A percentile compares a stretch with the other conserved stretches of the same genome.
Conservation (phyloP, 2,329 filamentous ascomycete species). For the Trematosphaeria pertusa region DNA sequence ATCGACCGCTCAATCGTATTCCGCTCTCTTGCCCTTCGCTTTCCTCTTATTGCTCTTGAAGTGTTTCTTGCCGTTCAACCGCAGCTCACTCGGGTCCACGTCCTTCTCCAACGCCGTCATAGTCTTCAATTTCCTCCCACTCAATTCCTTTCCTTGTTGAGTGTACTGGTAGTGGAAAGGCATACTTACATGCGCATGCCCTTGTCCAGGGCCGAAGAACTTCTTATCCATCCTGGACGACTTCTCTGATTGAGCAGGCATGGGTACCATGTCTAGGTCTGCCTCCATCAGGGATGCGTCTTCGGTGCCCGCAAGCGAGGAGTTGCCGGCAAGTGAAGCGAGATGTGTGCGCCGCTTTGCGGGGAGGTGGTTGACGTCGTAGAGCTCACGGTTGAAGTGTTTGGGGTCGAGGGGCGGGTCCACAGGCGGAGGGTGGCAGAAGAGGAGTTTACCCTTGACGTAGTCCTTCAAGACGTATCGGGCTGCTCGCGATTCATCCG, state of each 20-base stretch:
- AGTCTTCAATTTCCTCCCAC: conserved; percentile 80
- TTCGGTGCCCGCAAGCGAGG: conserved; percentile 46
- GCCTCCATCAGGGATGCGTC: conserved; percentile 51
- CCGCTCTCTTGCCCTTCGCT: conserved; percentile 59
- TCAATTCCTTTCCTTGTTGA: conserved; percentile 82
- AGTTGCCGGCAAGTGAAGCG: conserved; percentile 52
- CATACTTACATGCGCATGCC: conserved; percentile 70
- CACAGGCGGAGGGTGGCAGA: conserved; percentile 83
- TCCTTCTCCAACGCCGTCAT: conserved; percentile 85
- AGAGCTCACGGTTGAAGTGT: conserved; percentile 89
- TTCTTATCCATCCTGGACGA: conserved; percentile 79
- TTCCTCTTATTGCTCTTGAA: conserved; percentile 79
- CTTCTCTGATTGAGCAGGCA: conserved; percentile 68
- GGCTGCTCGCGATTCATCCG: conserved; percentile 91
- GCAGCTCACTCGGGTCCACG: conserved; percentile 80
- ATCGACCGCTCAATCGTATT: conserved; percentile 47
- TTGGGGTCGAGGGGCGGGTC: conserved; percentile 69
- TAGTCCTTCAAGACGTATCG: conserved; percentile 95
- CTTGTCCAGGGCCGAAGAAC: conserved; percentile 79
- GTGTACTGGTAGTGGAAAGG: conserved; percentile 92
- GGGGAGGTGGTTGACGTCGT: conserved; percentile 82
- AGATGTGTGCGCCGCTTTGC: conserved; percentile 77
- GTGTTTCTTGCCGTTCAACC: conserved; percentile 82
- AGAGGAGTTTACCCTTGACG: conserved; percentile 93
- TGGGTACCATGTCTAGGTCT: conserved; percentile 58